Conservation (phyloP, 164 flowering plant species). For the Berberis thunbergii region DNA sequence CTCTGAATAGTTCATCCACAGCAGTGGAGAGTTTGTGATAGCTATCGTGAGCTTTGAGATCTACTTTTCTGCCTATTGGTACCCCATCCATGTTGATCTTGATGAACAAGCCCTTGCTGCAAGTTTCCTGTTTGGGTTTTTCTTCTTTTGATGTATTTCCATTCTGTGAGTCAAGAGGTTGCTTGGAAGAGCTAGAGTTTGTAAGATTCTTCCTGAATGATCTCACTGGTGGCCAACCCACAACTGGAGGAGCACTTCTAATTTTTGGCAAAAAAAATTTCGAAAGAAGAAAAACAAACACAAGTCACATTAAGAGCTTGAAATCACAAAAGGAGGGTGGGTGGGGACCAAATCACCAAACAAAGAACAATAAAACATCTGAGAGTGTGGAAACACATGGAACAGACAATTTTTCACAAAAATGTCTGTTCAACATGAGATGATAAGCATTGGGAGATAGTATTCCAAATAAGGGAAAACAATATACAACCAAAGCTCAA, state of each 20-base stretch:
- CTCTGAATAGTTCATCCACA: constrained; percentile 86
- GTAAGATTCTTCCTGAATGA: constrained; percentile 85
- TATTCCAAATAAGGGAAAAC: too few species aligned
- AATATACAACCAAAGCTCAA: too few species aligned
- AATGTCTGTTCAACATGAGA: too few species aligned
- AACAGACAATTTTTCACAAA: too few species aligned
- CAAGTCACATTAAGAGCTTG: too few species aligned
- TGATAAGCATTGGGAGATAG: too few species aligned
- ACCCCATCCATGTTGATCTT: constrained; percentile 71
- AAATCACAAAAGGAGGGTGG: too few species aligned
- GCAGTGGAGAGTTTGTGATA: constrained; percentile 73
- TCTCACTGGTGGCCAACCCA: constrained; percentile 98
- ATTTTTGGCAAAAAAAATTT: neutral
- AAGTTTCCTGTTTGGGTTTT: constrained; percentile 23
- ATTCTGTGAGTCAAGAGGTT: constrained; percentile 29
- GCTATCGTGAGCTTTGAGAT: constrained; percentile 66
- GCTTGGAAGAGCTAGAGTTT: constrained; percentile 42
- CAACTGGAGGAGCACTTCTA: constrained; percentile 79
- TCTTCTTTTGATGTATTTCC: constrained; percentile 20
- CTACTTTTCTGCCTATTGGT: constrained; percentile 93
- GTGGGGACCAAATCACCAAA: too few species aligned
- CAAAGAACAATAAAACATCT: too few species aligned
- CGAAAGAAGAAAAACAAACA: neutral
- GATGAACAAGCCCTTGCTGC: constrained; percentile 38
- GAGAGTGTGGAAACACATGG: too few species aligned